Conservation (phyloP, 1,284 basidiomycete genomes). For the Cystobasidium sp. region DNA sequence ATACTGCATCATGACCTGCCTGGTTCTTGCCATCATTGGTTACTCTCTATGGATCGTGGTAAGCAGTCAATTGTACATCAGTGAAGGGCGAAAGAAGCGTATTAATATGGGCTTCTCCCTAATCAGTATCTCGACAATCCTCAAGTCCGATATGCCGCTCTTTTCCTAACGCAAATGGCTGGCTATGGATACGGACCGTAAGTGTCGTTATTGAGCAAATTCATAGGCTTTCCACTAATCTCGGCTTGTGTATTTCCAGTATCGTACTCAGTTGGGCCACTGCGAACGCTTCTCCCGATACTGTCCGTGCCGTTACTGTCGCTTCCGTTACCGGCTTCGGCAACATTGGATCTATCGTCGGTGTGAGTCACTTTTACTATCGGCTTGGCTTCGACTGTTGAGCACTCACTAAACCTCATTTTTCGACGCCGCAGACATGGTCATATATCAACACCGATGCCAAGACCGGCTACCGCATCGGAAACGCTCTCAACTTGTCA, state of each 20-base stretch:
- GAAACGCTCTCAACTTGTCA: slow-evolving; percentile 50
- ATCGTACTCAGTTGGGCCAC: slow-evolving; percentile 49
- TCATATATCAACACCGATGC: slow-evolving; percentile 50
- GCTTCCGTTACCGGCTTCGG: slow-evolving; percentile 45
- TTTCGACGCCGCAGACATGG: slow-evolving; percentile 48
- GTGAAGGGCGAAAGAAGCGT: not conserved
- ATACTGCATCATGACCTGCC: slow-evolving; percentile 46
- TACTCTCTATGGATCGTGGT: slow-evolving; percentile 35
- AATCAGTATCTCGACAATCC: slow-evolving; percentile 24
- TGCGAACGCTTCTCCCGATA: slow-evolving; percentile 44
- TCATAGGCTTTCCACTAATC: not conserved
- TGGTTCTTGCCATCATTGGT: slow-evolving; percentile 37
- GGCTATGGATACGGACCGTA: slow-evolving; percentile 48
- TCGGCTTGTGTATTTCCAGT: not conserved
- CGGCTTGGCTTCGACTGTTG: not conserved
- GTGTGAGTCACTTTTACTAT: slow-evolving; percentile 11
- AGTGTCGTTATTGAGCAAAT: not conserved
- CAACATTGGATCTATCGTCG: slow-evolving; percentile 42
- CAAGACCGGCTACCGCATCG: slow-evolving; percentile 47
- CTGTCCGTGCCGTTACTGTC: slow-evolving; percentile 43
- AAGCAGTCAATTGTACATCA: not conserved
- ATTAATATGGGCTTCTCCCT: not conserved
- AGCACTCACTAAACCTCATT: not conserved
- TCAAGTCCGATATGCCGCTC: slow-evolving; percentile 48
- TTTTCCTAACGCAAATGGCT: slow-evolving; percentile 46